These are phyloP conservation scores for Erodium texanum DNA, from an alignment of 441 rosid species.

Conservation along the genomic window DNA sequence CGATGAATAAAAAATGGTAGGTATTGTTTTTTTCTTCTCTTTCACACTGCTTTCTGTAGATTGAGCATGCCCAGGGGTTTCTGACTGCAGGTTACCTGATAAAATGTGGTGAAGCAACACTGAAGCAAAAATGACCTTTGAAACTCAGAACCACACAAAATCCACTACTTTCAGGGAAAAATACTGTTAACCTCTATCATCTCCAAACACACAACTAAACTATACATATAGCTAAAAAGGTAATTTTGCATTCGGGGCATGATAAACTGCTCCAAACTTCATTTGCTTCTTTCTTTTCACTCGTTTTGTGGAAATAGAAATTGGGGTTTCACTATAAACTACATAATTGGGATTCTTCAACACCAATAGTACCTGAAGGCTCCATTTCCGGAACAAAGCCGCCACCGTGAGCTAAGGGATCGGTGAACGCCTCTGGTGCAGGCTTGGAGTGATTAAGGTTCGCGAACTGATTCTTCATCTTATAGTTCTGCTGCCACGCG, in stretches of 20 bases:
- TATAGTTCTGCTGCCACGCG: slow-evolving; percentile 76
- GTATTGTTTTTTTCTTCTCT: slow-evolving; percentile 46
- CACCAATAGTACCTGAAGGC: slow-evolving; percentile 45
- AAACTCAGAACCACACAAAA: neutral
- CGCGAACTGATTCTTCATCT: slow-evolving; percentile 29
- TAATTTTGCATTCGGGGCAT: too few species aligned
- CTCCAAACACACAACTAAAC: neutral
- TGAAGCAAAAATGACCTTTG: too few species aligned
- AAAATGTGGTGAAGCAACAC: neutral
- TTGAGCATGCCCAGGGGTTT: slow-evolving; percentile 30
- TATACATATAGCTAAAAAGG: neutral
- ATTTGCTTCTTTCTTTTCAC: neutral
- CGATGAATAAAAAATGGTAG: slow-evolving; percentile 75
- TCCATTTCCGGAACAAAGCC: slow-evolving; percentile 81
- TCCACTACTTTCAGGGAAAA: neutral
- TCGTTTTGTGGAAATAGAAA: neutral
- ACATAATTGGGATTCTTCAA: neutral
- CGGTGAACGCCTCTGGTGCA: slow-evolving; percentile 54
- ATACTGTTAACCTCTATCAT: neutral
- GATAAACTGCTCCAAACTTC: neutral
- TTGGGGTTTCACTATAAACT: neutral
- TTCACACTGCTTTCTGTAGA: slow-evolving; percentile 30
- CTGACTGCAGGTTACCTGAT: slow-evolving; percentile 35
- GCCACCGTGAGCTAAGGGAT: slow-evolving; percentile 78
- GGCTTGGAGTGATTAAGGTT: slow-evolving; percentile 39